Percentiles rank a stretch among this genome's conserved stretches.
phyloP scores from a whole-genome alignment of 2,329 filamentous ascomycete genomes.

The Colletotrichum agaves region DNA sequence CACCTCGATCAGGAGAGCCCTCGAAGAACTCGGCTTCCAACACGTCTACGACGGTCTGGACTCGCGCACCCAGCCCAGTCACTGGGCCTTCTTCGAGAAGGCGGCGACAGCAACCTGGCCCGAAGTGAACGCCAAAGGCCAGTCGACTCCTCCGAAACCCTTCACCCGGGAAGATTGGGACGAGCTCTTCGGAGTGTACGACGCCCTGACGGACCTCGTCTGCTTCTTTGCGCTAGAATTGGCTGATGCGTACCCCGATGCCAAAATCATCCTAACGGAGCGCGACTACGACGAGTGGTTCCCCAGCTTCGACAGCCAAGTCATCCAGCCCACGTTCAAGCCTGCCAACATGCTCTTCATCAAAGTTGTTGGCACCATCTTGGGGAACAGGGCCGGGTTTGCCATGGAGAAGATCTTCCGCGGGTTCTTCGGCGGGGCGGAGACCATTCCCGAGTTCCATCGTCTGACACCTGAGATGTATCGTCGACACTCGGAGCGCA shows the following conservation, averaged over 20 bases:
- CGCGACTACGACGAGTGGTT: conserved; percentile 48
- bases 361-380: conserved; percentile 42
- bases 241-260: conserved; percentile 46
- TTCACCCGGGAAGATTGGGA: conserved; percentile 46
- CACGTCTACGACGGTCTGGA: conserved; percentile 36
- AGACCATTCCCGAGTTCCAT: conserved; percentile 3
- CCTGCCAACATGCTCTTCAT: conserved; percentile 38
- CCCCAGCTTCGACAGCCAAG: conserved; percentile 45
- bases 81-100: conserved; percentile 27
- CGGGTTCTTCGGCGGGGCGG: conserved; percentile 41
- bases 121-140: conserved; percentile 8
- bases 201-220: conserved; percentile 46
- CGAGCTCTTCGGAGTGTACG: conserved; percentile 44
- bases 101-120: conserved; percentile 24
- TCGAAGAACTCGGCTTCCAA: conserved; percentile 28
- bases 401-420: conserved; percentile 43
- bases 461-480: not conserved
- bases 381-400: conserved; percentile 45
- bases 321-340: conserved; percentile 42
- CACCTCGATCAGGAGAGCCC: conserved; percentile 28
- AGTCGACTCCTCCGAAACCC: conserved; percentile 1
- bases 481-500: conserved; percentile 26
- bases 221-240: conserved; percentile 43
- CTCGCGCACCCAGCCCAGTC: conserved; percentile 10
- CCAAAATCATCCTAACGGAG: conserved; percentile 47